Evolutionary conservation across 108 stramenopile species (phyloP), one percentile per base, ranked within the genome.

Genomic region (Pelagomonas calceolata): DNA sequence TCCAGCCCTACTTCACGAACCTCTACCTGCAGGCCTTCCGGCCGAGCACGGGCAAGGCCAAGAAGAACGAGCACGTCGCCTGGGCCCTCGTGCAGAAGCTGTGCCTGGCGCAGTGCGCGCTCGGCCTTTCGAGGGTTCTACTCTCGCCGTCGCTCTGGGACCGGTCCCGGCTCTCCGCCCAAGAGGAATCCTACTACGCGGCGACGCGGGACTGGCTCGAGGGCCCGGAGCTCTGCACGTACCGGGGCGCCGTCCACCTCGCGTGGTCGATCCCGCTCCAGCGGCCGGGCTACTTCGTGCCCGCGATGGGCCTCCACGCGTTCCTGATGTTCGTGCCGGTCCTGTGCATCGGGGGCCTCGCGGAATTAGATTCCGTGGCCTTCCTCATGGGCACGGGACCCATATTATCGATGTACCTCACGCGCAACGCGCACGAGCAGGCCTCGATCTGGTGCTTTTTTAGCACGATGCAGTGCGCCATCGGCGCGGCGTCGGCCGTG

Each of bases 371-470:
- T 31, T 26, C 68, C 45, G 69, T 30, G 7, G 15, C 34, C 14
- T 70, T 75, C 60, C 69, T 75, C 33, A 69, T 75, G 35, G 12
- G 5, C 34, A 16, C 34, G 10, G 75, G 75, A 30, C 75, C 75
- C 44, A 26, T 70, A 4, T 17, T 68, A 5, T 69, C 75, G 33
- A 16, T 18, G 29, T 36, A 3, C 14, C 15, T 75, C 32, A 68
- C 69, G 30, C 69, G 4, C 7, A 75, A 75, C 69, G 32, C 45
- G 30, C 67, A 68, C 39, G 75, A 75, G 68, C 51, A 46, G 30
- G 75, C 75, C 7, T 34, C 66, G 34, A 68, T 75, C 39, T 75
- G 75, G 75, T 68, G 75, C 34, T 68, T 68, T 43, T 75, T 75
- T 36, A 64, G 51, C 32, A 75, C 66, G 3, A n/a, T 30, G 26